A percentile compares a stretch with the other conserved stretches of the same genome.
These are phyloP conservation scores for Penicillium sumatraense DNA, from an alignment of 2,329 filamentous ascomycete species.

Conservation along the genomic window DNA sequence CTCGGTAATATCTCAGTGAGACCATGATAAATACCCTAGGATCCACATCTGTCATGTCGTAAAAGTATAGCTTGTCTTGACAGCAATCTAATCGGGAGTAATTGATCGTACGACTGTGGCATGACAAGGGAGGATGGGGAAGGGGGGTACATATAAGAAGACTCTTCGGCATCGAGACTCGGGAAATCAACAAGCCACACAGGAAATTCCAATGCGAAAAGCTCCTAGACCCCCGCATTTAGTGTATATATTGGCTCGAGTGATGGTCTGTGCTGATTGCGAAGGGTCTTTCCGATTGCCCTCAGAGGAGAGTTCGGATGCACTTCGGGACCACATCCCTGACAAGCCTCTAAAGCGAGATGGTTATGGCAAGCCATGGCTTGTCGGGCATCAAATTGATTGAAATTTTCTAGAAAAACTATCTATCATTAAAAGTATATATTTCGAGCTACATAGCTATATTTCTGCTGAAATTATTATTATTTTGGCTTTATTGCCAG, in stretches of 20 bases:
- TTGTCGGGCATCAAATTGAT: too few relatives aligned
- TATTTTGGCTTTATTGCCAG: too few relatives aligned
- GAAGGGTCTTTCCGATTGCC: constrained; percentile 9
- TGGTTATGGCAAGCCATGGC: neutral
- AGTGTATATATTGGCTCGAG: neutral
- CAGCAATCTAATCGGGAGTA: neutral
- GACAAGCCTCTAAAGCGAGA: neutral
- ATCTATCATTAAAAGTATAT: neutral
- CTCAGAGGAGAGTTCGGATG: constrained; percentile 15
- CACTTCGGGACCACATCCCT: constrained; percentile 21
- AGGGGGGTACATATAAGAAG: constrained; percentile 17
- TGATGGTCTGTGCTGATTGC: neutral
- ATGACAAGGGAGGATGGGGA: neutral
- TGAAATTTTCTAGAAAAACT: neutral
- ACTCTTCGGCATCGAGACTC: neutral
- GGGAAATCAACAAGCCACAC: constrained; percentile 6
- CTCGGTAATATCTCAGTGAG: neutral
- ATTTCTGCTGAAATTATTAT: too few relatives aligned
- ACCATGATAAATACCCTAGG: constrained; percentile 21
- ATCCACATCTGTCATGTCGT: constrained; percentile 21
- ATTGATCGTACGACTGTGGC: constrained; percentile 13
- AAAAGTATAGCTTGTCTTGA: neutral
- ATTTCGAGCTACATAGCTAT: too few relatives aligned
- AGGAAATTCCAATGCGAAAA: neutral
- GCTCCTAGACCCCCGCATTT: constrained; percentile 6